Percentiles rank a stretch among this genome's conserved stretches.
These are phyloP conservation scores for Mucor sp. DNA, from an alignment of 371 early-diverging fungal species.

Conservation along the genomic window DNA sequence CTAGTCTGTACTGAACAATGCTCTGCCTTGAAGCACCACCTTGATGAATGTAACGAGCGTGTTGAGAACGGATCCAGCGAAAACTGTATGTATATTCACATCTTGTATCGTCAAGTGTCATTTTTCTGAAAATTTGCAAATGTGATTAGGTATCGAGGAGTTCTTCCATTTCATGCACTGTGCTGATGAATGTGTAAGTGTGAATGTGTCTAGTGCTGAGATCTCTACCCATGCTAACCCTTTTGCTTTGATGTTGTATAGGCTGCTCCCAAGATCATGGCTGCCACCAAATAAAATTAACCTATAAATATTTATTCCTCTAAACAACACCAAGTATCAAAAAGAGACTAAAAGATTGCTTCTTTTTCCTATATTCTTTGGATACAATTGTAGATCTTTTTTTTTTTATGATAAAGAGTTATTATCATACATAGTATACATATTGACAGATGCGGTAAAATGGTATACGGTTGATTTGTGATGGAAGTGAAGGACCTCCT, in stretches of 20 bases:
- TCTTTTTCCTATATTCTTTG: background rate
- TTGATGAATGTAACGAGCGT: constrained; percentile 61
- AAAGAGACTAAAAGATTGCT: constrained; percentile 5
- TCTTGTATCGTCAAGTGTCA: background rate
- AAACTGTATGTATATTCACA: constrained; percentile 41
- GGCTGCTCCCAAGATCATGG: constrained; percentile 57
- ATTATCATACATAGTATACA: background rate
- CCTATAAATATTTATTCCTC: constrained; percentile 12
- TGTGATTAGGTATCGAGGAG: constrained; percentile 53
- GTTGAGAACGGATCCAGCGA: constrained; percentile 58
- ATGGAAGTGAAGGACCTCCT: background rate
- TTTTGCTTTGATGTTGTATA: background rate
- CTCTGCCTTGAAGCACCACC: constrained; percentile 51
- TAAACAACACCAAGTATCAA: constrained; percentile 2
- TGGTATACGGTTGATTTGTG: background rate
- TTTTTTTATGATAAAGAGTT: background rate
- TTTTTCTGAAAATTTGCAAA: background rate
- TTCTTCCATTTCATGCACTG: constrained; percentile 65
- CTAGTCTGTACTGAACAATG: constrained; percentile 52
- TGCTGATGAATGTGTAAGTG: constrained; percentile 62
- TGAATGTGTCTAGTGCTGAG: background rate
- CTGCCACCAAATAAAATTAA: constrained; percentile 41
- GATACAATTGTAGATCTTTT: constrained; percentile 4
- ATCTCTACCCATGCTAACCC: background rate
- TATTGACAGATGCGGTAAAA: background rate